Percentiles rank a stretch among this genome's conserved stretches.
Conservation (phyloP, 495 filamentous ascomycete species). For the Platismatia glauca region DNA sequence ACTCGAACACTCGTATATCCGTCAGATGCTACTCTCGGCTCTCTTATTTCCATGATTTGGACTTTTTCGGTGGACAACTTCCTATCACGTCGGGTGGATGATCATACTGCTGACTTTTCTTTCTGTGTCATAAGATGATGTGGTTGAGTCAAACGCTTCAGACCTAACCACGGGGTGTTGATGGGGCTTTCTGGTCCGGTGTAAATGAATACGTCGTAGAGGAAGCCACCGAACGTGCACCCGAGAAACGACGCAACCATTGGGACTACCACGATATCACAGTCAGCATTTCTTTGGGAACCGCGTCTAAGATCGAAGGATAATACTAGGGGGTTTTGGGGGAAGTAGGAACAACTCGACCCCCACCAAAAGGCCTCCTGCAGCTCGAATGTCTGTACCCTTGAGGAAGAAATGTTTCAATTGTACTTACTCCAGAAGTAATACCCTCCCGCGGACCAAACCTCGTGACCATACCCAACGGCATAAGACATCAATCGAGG, state of each 20-base stretch:
- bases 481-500: conserved; percentile 53
- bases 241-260: conserved; percentile 52
- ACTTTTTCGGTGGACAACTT: background rate
- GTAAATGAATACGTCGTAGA: conserved; percentile 55
- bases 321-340: background rate
- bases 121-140: background rate
- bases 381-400: background rate
- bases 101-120: background rate
- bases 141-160: conserved; percentile 36
- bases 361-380: background rate
- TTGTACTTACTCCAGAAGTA: conserved; percentile 50
- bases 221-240: conserved; percentile 49
- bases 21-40: background rate
- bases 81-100: background rate
- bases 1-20: background rate
- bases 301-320: background rate
- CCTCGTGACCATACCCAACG: conserved; percentile 54
- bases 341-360: background rate
- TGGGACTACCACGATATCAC: conserved; percentile 26
- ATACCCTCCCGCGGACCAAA: conserved; percentile 53
- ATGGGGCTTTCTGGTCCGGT: conserved; percentile 47
- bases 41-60: background rate
- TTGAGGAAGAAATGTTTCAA: background rate
- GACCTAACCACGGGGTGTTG: conserved; percentile 49
- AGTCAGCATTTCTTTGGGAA: background rate